Conservation (phyloP, 78 protist genomes). For the Guillardia theta region DNA sequence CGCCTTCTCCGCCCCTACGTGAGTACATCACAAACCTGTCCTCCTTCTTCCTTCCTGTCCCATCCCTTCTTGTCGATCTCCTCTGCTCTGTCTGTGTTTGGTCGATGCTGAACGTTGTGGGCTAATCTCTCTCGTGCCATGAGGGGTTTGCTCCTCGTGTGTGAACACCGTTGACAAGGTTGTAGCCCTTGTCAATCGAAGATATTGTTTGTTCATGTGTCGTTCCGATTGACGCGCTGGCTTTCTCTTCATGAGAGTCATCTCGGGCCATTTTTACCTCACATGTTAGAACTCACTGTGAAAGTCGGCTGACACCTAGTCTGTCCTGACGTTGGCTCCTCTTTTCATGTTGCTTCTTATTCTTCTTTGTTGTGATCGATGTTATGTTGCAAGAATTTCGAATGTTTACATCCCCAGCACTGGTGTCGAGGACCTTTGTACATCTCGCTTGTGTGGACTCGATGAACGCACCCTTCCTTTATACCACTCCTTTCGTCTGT, state of each 20-base stretch:
- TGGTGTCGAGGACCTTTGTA: not conserved
- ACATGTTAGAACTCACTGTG: no score
- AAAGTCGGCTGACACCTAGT: no score
- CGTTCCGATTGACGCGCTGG: no score
- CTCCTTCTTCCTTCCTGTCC: not conserved
- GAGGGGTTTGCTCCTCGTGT: not conserved
- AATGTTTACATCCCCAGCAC: not conserved
- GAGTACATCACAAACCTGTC: not conserved
- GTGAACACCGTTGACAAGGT: not conserved
- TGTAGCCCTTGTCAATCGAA: no score
- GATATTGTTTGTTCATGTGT: no score
- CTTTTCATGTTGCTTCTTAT: no score
- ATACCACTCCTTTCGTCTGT: not conserved
- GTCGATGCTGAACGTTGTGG: not conserved
- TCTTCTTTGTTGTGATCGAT: not conserved
- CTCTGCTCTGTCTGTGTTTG: not conserved
- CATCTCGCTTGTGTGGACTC: not conserved
- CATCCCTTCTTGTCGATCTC: not conserved
- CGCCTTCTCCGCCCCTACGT: constrained; percentile 20
- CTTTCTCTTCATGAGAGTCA: no score
- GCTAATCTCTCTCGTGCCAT: not conserved
- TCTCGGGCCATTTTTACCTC: no score
- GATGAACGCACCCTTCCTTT: not conserved
- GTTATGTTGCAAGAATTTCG: not conserved
- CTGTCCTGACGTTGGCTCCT: no score